Base-by-base conservation (phyloP, 371 early-diverging fungal genomes). In the Mortierella sp. region DNA sequence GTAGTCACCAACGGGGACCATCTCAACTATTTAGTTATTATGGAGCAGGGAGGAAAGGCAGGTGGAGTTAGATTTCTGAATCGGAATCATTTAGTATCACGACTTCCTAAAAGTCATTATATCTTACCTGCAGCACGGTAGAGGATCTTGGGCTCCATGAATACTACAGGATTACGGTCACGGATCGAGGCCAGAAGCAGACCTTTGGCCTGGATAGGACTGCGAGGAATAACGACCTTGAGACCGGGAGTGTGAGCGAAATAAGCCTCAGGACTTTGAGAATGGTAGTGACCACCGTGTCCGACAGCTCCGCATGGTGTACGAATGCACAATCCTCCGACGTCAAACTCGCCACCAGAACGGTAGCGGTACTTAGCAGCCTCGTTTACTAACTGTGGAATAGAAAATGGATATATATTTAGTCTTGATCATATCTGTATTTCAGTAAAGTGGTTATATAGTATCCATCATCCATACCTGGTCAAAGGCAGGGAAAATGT, bases 291-390 rank as follows among this genome's bases (percentile, higher is more conserved):
- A 21, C 92, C 99, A 74, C 99, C 99, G 83, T 99, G 99, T 1
- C 99, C 99, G 32, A 99, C 98, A 19, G 99, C 99, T 59, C 95
- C 93, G 74, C 94, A 93, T 53, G 99, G 99, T 57, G 97, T 87
- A 48, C 99, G 92, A 52, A 99, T 87, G 1, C 98, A 97, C 67
- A 99, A 85, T 0, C 97, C 97, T 45, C 97, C 99, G 21, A 91
- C 93, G 77, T 97, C 87, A 75, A 98, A 99, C 77, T 93, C 88
- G 69, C 94, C 94, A 33, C 99, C 99, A 10, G 97, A 96, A 43
- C 99, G 91, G 86, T 98, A 99, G 58, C 99, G 91, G 82, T 92
- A 97, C 86, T 99, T 99, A 43, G 98, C 97, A 21, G 98, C 98
- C 86, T 99, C 99, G 84, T 99, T 99, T n/a, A 97, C 98, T 58